Percentiles rank a stretch among this genome's conserved stretches.
Evolutionary conservation across 441 rosid genomes (phyloP).

Genomic region (Capsella rubella): DNA sequence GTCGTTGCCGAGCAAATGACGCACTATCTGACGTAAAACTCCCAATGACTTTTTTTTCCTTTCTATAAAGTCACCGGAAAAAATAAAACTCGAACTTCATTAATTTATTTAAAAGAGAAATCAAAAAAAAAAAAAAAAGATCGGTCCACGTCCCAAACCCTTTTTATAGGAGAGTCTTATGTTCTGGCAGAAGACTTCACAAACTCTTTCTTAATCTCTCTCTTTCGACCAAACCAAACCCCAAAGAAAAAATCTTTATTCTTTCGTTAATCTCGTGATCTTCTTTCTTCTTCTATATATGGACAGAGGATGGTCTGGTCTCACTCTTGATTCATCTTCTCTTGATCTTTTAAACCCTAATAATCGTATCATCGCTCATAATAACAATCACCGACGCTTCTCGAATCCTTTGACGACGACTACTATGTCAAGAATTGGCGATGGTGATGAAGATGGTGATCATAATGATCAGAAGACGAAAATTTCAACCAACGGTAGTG

Average conservation of each 20-base stretch:
- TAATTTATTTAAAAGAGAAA: neutral
- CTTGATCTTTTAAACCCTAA: constrained; percentile 42
- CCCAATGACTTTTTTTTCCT: neutral
- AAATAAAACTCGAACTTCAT: constrained; percentile 18
- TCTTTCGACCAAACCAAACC: constrained; percentile 36
- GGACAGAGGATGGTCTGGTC: constrained; percentile 80
- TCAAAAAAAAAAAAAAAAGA: constrained; percentile 4
- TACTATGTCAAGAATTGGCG: constrained; percentile 32
- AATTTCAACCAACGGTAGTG: constrained; percentile 27
- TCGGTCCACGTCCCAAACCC: constrained; percentile 67
- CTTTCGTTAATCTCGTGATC: constrained; percentile 27
- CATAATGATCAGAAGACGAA: constrained; percentile 24
- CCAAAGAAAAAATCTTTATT: constrained; percentile 6
- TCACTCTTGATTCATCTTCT: constrained; percentile 77
- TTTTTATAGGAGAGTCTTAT: constrained; percentile 68
- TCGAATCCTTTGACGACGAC: constrained; percentile 37
- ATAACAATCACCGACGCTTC: constrained; percentile 27
- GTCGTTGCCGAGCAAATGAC: constrained; percentile 50
- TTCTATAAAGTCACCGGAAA: constrained; percentile 21
- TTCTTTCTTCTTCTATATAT: constrained; percentile 49
- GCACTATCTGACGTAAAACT: constrained; percentile 65
- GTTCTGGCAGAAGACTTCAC: constrained; percentile 77
- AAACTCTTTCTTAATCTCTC: constrained; percentile 51
- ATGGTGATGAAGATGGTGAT: neutral
- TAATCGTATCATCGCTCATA: constrained; percentile 15